Base-by-base conservation (phyloP, 148 eudicot species). In the Tetragonia tetragonoides region DNA sequence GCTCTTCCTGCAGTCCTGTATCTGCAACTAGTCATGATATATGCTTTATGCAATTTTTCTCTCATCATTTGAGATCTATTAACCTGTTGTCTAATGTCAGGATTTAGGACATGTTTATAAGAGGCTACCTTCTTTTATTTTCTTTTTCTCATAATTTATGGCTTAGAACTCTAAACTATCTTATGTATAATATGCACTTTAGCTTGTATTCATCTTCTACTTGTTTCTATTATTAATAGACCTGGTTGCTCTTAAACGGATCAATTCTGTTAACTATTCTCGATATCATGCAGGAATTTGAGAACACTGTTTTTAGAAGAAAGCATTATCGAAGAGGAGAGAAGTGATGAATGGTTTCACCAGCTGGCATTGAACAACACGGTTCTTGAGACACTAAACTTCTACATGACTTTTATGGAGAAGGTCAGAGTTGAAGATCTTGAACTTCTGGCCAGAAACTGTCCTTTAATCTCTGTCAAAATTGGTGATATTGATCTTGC, bases 251-350 rank as follows among this genome's bases (percentile, higher is more conserved):
- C 75, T 70, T 66, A 79, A 75, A 47, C 78, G 79, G 70, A 79
- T 66, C 10, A 17, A 24, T 18, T 67, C 28, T 15, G 63, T 63
- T 49, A 23, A 28, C 57, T 47, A 56, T 20, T 67, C 37, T 7
- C 72, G 37, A 46, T 7, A 51, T 49, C 79, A 20, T 77, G 68
- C 83, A 96, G 99, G 91, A 84, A 80, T 71, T 71, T 96, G 75
- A 90, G 67, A 80, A 85, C 84, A 42, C 77, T 96, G 82, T 84
- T 86, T 81, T 46, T 96, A 83, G 98, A 96, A 87, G 99, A 96
- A 81, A 93, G 98, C 77, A 47, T 39, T n/a, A 84, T 96, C 63
- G 16, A 54, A 1, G 99, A 93, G 68, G 99, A 93, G 68, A 86
- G 21, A 8, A 84, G 82, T 75, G 95, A 92, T 37, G 90, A 88